A percentile compares a stretch with the other conserved stretches of the same genome.
These are phyloP conservation scores for Trichoderma simmonsii DNA, from an alignment of 2,329 filamentous ascomycete species.

Conservation along the genomic window DNA sequence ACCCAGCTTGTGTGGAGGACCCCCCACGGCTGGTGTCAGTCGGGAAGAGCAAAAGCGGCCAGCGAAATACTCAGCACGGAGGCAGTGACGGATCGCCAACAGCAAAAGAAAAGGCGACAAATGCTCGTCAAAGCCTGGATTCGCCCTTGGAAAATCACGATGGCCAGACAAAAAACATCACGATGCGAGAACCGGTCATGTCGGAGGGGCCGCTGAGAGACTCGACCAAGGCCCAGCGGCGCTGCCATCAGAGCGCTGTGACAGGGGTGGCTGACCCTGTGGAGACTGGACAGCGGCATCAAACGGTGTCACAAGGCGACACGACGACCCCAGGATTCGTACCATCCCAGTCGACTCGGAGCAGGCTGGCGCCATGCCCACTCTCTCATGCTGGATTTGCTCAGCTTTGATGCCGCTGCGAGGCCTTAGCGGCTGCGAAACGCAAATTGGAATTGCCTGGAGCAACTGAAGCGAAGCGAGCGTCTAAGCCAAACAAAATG, in stretches of 20 bases:
- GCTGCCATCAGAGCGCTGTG: constrained; percentile 21
- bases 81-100: background rate
- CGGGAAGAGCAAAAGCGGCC: background rate
- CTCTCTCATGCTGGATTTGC: background rate
- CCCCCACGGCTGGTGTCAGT: constrained; percentile 16
- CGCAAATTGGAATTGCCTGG: background rate
- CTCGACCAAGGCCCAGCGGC: constrained; percentile 18
- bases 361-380: constrained; percentile 9
- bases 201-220: constrained; percentile 18
- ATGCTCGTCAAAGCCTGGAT: background rate
- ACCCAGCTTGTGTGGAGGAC: constrained; percentile 2
- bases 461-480: background rate
- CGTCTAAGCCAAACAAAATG: constrained; percentile 10
- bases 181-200: constrained; percentile 3
- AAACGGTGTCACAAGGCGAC: constrained; percentile 24
- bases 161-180: background rate
- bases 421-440: constrained; percentile 7
- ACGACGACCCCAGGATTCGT: constrained; percentile 19
- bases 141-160: background rate
- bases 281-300: constrained; percentile 20
- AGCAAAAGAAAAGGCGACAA: background rate
- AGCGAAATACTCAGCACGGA: background rate
- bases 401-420: constrained; percentile 8
- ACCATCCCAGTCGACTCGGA: constrained; percentile 7
- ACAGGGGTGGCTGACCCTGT: constrained; percentile 23